These are phyloP conservation scores for Thermomucor indicae-seudaticae DNA, from an alignment of 371 early-diverging fungal species.

Conservation along the genomic window DNA sequence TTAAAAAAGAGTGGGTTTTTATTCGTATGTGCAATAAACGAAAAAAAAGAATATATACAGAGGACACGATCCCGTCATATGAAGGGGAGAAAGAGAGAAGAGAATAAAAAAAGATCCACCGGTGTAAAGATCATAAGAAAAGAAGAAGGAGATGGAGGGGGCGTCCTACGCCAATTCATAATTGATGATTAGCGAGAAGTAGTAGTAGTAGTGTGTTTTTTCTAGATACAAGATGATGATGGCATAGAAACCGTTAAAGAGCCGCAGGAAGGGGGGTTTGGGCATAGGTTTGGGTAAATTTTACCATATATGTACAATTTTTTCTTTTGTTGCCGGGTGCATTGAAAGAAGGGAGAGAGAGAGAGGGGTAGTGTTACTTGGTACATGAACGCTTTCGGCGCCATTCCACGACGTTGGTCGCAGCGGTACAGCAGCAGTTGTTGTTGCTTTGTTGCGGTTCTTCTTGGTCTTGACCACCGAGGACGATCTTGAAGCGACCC, in stretches of 20 bases:
- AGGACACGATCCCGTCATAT: conserved; percentile 5
- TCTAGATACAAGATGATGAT: too few species aligned
- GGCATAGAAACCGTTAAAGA: conserved; percentile 1
- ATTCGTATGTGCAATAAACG: too few species aligned
- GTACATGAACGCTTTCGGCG: conserved; percentile 37
- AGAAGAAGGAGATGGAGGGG: background rate
- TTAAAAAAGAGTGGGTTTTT: too few species aligned
- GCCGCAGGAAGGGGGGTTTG: background rate
- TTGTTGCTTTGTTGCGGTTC: conserved; percentile 20
- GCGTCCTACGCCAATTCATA: conserved; percentile 8
- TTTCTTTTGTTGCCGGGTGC: background rate
- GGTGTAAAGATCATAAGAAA: conserved; percentile 7
- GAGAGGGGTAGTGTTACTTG: conserved; percentile 1
- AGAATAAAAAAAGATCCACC: conserved; percentile 3
- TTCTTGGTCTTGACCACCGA: conserved; percentile 25
- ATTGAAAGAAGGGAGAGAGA: conserved; percentile 2
- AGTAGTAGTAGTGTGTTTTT: too few species aligned
- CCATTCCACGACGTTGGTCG: conserved; percentile 34
- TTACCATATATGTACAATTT: conserved; percentile 8
- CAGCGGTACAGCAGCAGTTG: conserved; percentile 3
- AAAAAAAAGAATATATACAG: conserved; percentile 8
- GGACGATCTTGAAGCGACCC: conserved; percentile 39
- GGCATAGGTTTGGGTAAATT: conserved; percentile 9
- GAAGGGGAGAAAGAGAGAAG: background rate
- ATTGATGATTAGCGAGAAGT: background rate